Percentiles rank a stretch among this genome's conserved stretches.
Conservation (phyloP, 148 eudicot species). For the Nyssa sinensis region DNA sequence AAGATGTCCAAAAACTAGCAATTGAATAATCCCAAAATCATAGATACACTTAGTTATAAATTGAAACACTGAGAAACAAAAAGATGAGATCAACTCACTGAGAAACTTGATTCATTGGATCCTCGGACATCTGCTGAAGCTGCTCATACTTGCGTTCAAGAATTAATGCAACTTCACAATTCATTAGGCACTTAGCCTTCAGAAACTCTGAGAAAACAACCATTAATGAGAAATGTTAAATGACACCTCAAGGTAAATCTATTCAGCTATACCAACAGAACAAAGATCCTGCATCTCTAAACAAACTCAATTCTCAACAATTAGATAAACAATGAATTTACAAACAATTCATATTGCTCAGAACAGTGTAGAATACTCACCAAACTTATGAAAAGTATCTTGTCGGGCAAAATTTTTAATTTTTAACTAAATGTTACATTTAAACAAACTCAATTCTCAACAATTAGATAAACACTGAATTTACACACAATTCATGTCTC, state of each 20-base stretch:
- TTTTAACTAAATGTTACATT: background rate
- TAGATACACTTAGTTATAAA: background rate
- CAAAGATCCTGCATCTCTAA: background rate
- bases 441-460: background rate
- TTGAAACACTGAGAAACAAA: background rate
- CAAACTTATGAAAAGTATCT: background rate
- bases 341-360: background rate
- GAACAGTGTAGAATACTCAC: background rate
- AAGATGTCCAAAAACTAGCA: background rate
- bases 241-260: background rate
- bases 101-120: conserved; percentile 61
- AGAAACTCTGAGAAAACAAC: conserved; percentile 46
- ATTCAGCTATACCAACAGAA: background rate
- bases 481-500: background rate
- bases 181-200: conserved; percentile 81
- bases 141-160: conserved; percentile 70
- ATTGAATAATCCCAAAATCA: background rate
- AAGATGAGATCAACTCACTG: conserved; percentile 32
- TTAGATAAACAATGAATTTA: no score
- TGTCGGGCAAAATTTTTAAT: background rate
- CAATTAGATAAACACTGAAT: no score
- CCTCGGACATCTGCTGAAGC: conserved; percentile 64
- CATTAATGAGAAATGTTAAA: background rate
- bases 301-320: background rate
- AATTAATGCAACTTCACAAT: conserved; percentile 72